Evolutionary conservation across 2,329 filamentous ascomycete genomes (phyloP).

Genomic region (Cadophora sp.): DNA sequence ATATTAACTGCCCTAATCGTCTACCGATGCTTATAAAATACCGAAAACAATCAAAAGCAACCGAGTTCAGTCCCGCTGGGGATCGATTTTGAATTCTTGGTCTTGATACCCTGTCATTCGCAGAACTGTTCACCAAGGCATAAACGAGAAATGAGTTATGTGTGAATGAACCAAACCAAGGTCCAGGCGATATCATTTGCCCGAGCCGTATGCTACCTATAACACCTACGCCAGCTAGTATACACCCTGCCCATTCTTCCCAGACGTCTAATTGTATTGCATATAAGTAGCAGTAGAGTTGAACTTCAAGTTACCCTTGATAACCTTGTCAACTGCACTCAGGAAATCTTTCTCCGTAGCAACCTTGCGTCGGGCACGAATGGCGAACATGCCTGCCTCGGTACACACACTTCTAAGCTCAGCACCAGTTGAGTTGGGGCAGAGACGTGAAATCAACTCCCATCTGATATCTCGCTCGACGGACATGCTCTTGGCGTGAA

Average conservation of each 20-base stretch:
- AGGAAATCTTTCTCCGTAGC: slow-evolving; percentile 99
- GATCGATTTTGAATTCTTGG: neutral
- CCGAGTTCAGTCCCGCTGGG: neutral
- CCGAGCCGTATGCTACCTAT: slow-evolving; percentile 39
- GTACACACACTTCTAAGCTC: slow-evolving; percentile 96
- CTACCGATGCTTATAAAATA: neutral
- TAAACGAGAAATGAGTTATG: neutral
- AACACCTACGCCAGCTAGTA: slow-evolving; percentile 45
- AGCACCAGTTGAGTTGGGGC: slow-evolving; percentile 95
- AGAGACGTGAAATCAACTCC: slow-evolving; percentile 97
- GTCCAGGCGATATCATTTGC: slow-evolving; percentile 19
- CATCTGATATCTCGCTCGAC: slow-evolving; percentile 98
- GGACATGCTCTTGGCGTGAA: slow-evolving; percentile 99
- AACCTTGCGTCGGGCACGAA: slow-evolving; percentile 92
- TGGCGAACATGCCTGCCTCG: slow-evolving; percentile 98
- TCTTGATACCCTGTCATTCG: neutral
- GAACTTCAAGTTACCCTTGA: slow-evolving; percentile 99
- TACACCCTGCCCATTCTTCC: slow-evolving; percentile 37
- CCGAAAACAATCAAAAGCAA: neutral
- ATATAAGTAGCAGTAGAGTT: slow-evolving; percentile 98
- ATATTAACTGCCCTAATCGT: neutral
- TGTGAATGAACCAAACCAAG: slow-evolving; percentile 8
- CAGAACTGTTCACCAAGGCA: neutral
- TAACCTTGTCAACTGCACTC: slow-evolving; percentile 98
- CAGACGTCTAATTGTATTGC: slow-evolving; percentile 86